phyloP scores from a whole-genome alignment of 495 filamentous ascomycete species.

The Durotheca rogersii region DNA sequence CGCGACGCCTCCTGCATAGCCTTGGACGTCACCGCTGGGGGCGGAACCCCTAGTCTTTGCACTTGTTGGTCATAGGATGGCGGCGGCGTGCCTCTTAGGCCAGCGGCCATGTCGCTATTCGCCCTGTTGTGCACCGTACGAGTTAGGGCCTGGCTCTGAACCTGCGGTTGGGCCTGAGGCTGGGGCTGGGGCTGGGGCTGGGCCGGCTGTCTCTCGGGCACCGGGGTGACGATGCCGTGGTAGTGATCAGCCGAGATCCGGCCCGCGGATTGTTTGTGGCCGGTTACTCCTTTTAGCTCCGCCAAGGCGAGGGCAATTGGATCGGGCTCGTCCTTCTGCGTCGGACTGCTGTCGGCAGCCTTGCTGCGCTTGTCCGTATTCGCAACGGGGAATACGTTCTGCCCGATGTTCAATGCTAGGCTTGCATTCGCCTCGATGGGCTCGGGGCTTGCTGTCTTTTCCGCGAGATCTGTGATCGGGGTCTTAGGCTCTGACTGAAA shows the following conservation, averaged over 20 bases:
- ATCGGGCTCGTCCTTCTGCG: conserved; percentile 55
- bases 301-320: conserved; percentile 91
- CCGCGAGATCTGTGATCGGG: conserved; percentile 41
- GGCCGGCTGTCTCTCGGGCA: conserved; percentile 50
- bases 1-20: conserved; percentile 93
- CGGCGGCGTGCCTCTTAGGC: conserved; percentile 69
- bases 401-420: conserved; percentile 92
- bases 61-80: conserved; percentile 80
- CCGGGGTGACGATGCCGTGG: conserved; percentile 84
- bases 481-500: conserved; percentile 35
- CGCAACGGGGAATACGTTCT: conserved; percentile 96
- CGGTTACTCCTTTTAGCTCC: conserved; percentile 78
- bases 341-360: conserved; percentile 31
- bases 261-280: conserved; percentile 67
- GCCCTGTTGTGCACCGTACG: conserved; percentile 48
- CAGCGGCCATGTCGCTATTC: conserved; percentile 49
- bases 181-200: too few species aligned
- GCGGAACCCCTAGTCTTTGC: conserved; percentile 81
- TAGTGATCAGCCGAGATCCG: conserved; percentile 91
- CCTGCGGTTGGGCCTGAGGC: conserved; percentile 38
- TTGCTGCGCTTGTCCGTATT: conserved; percentile 63
- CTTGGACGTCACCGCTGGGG: conserved; percentile 85
- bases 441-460: conserved; percentile 62
- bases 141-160: conserved; percentile 29
- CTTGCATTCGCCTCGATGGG: conserved; percentile 91